These are phyloP conservation scores for Ceratocystis alfenasii DNA, from an alignment of 2,329 filamentous ascomycete species.

Conservation along the genomic window DNA sequence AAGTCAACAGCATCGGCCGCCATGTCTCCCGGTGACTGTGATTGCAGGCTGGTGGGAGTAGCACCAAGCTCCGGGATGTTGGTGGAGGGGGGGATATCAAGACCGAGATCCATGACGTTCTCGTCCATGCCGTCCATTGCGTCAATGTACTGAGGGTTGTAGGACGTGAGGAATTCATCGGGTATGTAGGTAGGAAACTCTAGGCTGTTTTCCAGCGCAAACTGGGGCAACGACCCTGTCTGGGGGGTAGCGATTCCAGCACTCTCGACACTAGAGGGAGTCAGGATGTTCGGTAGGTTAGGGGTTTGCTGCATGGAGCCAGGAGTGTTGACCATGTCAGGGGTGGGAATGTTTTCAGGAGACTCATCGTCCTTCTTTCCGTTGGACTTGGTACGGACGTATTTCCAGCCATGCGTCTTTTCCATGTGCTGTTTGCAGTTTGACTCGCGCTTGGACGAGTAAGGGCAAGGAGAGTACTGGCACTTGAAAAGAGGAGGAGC, in stretches of 20 bases:
- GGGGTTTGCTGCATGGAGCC: constrained; percentile 44
- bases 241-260: constrained; percentile 44
- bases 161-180: constrained; percentile 35
- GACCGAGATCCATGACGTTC: constrained; percentile 16
- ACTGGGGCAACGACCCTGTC: constrained; percentile 34
- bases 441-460: constrained; percentile 88
- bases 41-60: constrained; percentile 17
- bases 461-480: constrained; percentile 69
- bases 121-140: constrained; percentile 32
- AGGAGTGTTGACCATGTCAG: constrained; percentile 31
- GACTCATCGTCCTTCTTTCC: constrained; percentile 44
- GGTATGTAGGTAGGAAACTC: constrained; percentile 41
- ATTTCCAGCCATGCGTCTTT: constrained; percentile 85
- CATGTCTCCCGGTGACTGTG: constrained; percentile 17
- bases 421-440: constrained; percentile 99
- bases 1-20: constrained; percentile 44
- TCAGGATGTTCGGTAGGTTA: constrained; percentile 48
- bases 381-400: constrained; percentile 85
- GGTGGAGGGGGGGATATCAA: constrained; percentile 19
- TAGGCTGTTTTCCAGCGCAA: constrained; percentile 28
- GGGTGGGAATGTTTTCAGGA: background rate
- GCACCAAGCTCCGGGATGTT: constrained; percentile 18
- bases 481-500: constrained; percentile 75
- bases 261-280: constrained; percentile 43
- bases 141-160: constrained; percentile 25